These are phyloP conservation scores for Saccharomycopsis capsularis DNA, from an alignment of 805 yeast genomes.

Conservation along the genomic window DNA sequence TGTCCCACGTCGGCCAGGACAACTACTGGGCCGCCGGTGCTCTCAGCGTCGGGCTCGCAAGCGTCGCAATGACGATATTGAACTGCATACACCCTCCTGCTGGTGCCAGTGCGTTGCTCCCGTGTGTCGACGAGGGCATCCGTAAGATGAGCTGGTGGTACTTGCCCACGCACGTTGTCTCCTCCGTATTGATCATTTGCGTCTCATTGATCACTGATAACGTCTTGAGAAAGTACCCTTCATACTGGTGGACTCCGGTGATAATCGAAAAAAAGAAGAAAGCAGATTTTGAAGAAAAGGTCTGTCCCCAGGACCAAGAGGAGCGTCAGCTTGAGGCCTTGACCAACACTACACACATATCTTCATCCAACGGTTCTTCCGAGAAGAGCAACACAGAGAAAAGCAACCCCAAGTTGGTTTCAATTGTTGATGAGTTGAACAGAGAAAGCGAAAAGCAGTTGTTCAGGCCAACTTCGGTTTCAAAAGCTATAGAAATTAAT, in stretches of 20 bases:
- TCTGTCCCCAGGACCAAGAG: too few species aligned
- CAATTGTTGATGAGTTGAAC: not conserved
- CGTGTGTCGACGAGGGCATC: slow-evolving; percentile 40
- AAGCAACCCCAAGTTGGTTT: too few species aligned
- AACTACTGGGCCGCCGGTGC: slow-evolving; percentile 55
- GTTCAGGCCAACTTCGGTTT: too few species aligned
- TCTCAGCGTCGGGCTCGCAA: slow-evolving; percentile 45
- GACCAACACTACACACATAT: too few species aligned
- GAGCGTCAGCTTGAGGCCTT: too few species aligned
- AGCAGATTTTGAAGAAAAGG: too few species aligned
- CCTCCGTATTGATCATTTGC: slow-evolving; percentile 39
- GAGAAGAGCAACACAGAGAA: too few species aligned
- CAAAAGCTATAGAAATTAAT: too few species aligned
- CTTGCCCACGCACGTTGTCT: slow-evolving; percentile 46
- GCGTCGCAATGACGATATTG: slow-evolving; percentile 45
- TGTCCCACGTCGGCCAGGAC: slow-evolving; percentile 36
- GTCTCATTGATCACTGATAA: slow-evolving; percentile 52
- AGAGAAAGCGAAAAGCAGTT: not conserved
- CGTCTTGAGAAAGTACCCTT: slow-evolving; percentile 46
- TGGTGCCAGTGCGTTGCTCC: slow-evolving; percentile 61
- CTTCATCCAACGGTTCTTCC: too few species aligned
- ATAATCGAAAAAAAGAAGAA: too few species aligned
- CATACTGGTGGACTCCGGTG: slow-evolving; percentile 54
- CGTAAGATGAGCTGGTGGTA: slow-evolving; percentile 59
- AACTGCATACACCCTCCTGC: slow-evolving; percentile 67